Conservation (phyloP, 2,329 filamentous ascomycete species). For the Hypoxylon sp. region DNA sequence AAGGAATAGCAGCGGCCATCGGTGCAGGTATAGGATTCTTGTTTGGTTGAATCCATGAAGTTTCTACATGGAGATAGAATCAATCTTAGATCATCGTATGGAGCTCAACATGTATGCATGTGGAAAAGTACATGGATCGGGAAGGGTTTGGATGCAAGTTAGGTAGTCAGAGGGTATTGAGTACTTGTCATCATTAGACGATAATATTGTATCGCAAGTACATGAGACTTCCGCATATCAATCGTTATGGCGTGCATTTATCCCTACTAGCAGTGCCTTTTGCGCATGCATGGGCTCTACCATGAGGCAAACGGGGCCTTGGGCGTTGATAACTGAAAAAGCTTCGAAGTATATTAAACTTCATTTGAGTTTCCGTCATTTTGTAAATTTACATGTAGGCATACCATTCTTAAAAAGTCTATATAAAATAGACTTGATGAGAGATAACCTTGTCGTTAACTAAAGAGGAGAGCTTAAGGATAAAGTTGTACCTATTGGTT, state of each 20-base stretch:
- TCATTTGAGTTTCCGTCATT: not conserved
- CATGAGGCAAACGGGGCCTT: not conserved
- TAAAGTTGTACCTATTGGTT: not conserved
- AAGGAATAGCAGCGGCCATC: not conserved
- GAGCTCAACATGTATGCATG: not conserved
- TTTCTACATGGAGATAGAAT: not conserved
- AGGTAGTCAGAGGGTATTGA: not conserved
- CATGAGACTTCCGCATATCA: not conserved
- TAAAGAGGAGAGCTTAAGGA: not conserved
- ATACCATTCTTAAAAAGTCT: not conserved
- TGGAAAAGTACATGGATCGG: too few species aligned
- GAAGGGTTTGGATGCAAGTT: not conserved
- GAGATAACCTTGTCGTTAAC: not conserved
- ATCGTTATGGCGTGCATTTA: slow-evolving; percentile 6
- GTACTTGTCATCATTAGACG: not conserved
- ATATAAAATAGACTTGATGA: not conserved
- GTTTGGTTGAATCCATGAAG: not conserved
- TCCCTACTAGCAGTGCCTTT: slow-evolving; percentile 2
- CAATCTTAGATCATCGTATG: not conserved
- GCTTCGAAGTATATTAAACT: not conserved
- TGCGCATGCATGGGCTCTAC: not conserved
- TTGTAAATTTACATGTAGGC: not conserved
- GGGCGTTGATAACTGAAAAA: not conserved
- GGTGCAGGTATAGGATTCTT: not conserved
- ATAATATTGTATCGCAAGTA: not conserved